Evolutionary conservation across 1,284 basidiomycete genomes (phyloP).

Genomic region (Ganoderma multipileum): DNA sequence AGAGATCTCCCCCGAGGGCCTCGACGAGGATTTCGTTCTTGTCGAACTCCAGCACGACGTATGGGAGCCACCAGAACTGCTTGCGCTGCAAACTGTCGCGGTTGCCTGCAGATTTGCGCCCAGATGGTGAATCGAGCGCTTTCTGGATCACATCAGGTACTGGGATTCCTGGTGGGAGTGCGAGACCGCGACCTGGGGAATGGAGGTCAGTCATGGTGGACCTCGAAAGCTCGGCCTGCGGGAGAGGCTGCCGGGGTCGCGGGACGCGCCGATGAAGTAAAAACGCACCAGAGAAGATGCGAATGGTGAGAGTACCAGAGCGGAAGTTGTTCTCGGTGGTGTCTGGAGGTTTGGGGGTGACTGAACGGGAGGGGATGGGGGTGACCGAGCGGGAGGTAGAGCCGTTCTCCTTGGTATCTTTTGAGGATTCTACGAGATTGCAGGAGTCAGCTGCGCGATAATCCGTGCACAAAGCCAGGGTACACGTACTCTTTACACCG

Average conservation of each 20-base stretch:
- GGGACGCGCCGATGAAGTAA: neutral
- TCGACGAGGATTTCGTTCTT: conserved; percentile 99
- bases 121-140: conserved; percentile 68
- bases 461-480: neutral
- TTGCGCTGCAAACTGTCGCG: conserved; percentile 89
- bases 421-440: conserved; percentile 53
- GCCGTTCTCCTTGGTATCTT: conserved; percentile 72
- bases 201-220: conserved; percentile 8
- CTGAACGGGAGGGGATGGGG: conserved; percentile 74
- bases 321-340: conserved; percentile 60
- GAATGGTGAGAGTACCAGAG: conserved; percentile 85
- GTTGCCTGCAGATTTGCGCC: conserved; percentile 67
- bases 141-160: conserved; percentile 89
- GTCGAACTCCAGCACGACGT: conserved; percentile 98
- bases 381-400: conserved; percentile 75
- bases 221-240: neutral
- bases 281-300: conserved; percentile 81
- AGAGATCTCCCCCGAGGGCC: conserved; percentile 89
- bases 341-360: conserved; percentile 70
- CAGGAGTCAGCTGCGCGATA: conserved; percentile 6
- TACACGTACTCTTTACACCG: conserved; percentile 35
- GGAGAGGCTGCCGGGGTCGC: neutral
- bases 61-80: conserved; percentile 96
- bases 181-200: conserved; percentile 69
- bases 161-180: conserved; percentile 74